Percentiles rank a stretch among this genome's conserved stretches.
Evolutionary conservation across 2,329 filamentous ascomycete genomes (phyloP).

Genomic region (Tetracladium maxilliforme): DNA sequence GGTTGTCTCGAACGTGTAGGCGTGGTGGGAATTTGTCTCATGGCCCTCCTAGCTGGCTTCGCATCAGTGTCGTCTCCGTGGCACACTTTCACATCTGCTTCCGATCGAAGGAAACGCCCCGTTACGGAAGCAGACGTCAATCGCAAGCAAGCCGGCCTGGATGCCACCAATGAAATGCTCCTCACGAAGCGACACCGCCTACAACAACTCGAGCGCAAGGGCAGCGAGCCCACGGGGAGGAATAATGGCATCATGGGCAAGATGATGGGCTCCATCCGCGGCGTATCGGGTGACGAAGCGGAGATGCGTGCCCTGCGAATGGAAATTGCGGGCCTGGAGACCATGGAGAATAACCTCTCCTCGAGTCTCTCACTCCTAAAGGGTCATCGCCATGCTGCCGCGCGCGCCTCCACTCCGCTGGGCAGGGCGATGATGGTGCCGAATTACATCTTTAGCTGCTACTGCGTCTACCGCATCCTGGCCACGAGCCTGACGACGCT

Average conservation of each 20-base stretch:
- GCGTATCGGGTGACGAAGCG: constrained; percentile 38
- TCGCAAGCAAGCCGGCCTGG: constrained; percentile 64
- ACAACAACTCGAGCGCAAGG: constrained; percentile 53
- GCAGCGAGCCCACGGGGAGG: constrained; percentile 22
- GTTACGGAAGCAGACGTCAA: constrained; percentile 62
- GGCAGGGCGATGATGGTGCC: constrained; percentile 49
- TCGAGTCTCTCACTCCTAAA: constrained; percentile 50
- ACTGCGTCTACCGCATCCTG: constrained; percentile 72
- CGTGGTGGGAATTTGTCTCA: constrained; percentile 71
- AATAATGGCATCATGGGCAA: constrained; percentile 53
- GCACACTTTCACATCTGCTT: constrained; percentile 61
- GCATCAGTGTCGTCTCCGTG: constrained; percentile 79
- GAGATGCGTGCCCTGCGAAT: constrained; percentile 51
- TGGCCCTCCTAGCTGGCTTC: constrained; percentile 81
- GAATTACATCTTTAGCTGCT: constrained; percentile 57
- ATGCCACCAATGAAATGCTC: constrained; percentile 69
- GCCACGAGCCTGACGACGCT: constrained; percentile 56
- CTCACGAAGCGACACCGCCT: constrained; percentile 59
- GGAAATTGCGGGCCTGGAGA: constrained; percentile 66
- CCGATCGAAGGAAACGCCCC: constrained; percentile 34
- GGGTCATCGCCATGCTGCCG: constrained; percentile 43
- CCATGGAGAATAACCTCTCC: constrained; percentile 61
- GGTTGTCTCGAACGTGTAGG: constrained; percentile 57
- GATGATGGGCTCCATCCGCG: constrained; percentile 56
- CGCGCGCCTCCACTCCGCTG: constrained; percentile 50